Evolutionary conservation across 441 rosid genomes (phyloP).

Genomic region (Mallotus japonicus): DNA sequence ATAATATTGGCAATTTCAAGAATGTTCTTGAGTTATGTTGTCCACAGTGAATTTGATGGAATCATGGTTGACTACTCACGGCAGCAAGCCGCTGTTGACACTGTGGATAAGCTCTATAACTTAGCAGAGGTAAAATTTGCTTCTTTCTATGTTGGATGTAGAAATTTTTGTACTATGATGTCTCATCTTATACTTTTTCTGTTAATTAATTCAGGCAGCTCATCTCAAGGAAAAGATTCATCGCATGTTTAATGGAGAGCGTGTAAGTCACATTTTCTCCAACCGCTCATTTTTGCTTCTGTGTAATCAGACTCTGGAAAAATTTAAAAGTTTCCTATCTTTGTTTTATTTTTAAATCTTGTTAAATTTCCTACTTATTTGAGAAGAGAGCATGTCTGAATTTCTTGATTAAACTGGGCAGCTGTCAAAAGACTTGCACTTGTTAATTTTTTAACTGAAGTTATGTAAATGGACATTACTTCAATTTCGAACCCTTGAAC

Average conservation of each 20-base stretch:
- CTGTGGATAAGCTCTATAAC: constrained; percentile 61
- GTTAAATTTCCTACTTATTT: too few relatives aligned
- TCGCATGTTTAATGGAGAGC: constrained; percentile 75
- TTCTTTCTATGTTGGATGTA: constrained; percentile 7
- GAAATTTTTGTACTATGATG: neutral
- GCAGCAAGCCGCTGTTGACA: constrained; percentile 65
- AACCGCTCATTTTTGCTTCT: neutral
- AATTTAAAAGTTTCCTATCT: neutral
- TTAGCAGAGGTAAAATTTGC: constrained; percentile 66
- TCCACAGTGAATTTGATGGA: constrained; percentile 69
- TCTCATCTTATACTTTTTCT: neutral
- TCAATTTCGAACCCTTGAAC: constrained; percentile 3
- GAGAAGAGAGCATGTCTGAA: too few relatives aligned
- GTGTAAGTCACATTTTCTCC: constrained; percentile 43
- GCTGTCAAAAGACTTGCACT: neutral
- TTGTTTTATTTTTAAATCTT: neutral
- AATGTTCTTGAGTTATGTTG: constrained; percentile 1
- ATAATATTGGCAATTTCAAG: neutral
- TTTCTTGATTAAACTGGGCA: neutral
- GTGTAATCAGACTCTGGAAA: neutral
- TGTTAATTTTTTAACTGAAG: neutral
- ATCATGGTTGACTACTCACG: constrained; percentile 74
- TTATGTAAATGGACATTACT: too few relatives aligned
- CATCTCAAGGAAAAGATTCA: constrained; percentile 65
- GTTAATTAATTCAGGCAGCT: constrained; percentile 49